Evolutionary conservation across 2,329 filamentous ascomycete genomes (phyloP).

Genomic region (Pseudovirgaria hyperparasitica): DNA sequence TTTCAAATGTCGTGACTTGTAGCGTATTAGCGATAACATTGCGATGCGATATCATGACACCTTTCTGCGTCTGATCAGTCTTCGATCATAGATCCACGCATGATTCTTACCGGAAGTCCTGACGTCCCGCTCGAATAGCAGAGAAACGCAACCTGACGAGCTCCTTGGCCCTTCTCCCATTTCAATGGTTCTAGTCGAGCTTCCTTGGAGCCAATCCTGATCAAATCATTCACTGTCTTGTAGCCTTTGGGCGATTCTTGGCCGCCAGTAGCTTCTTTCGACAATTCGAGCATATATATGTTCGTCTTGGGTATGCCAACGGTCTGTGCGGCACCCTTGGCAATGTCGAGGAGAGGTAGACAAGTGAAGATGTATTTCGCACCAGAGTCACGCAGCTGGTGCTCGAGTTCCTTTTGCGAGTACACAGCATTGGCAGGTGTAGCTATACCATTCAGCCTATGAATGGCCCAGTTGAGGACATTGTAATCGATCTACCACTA

Average conservation of each 20-base stretch:
- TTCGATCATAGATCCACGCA: neutral
- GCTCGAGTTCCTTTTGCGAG: slow-evolving; percentile 54
- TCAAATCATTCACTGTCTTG: slow-evolving; percentile 54
- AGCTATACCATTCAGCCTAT: slow-evolving; percentile 60
- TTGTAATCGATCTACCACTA: slow-evolving; percentile 55
- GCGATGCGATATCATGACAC: slow-evolving; percentile 67
- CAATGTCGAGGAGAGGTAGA: slow-evolving; percentile 49
- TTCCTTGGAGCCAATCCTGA: slow-evolving; percentile 45
- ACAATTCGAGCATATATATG: slow-evolving; percentile 58
- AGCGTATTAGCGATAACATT: slow-evolving; percentile 69
- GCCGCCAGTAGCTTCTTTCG: slow-evolving; percentile 39
- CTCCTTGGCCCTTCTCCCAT: slow-evolving; percentile 53
- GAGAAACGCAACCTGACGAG: slow-evolving; percentile 58
- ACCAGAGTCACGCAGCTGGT: slow-evolving; percentile 57
- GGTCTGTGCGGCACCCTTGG: slow-evolving; percentile 50
- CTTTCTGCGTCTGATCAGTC: slow-evolving; percentile 44
- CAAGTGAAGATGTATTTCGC: slow-evolving; percentile 64
- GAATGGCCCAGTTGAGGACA: slow-evolving; percentile 59
- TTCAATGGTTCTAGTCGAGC: slow-evolving; percentile 42
- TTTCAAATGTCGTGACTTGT: slow-evolving; percentile 45
- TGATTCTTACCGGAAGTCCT: slow-evolving; percentile 50
- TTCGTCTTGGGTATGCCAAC: slow-evolving; percentile 49
- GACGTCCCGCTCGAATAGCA: slow-evolving; percentile 75
- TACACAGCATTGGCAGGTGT: slow-evolving; percentile 67
- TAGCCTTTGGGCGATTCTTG: slow-evolving; percentile 36